Evolutionary conservation across 129 eudicot species (phyloP).

Genomic region (Heracleum sosnowskyi): DNA sequence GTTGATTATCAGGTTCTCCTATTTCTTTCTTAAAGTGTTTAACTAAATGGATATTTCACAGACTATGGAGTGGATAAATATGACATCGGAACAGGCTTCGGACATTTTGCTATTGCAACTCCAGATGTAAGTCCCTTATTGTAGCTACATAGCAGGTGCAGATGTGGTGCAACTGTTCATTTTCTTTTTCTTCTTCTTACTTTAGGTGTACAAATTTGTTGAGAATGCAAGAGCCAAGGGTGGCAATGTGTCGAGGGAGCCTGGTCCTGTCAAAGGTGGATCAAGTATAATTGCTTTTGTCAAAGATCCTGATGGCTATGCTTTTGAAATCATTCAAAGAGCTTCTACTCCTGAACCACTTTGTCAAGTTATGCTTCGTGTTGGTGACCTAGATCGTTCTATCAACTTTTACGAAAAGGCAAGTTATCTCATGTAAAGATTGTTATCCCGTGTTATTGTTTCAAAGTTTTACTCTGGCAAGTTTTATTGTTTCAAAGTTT

Average conservation of each 20-base stretch:
- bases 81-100: constrained; percentile 95
- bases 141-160: constrained; percentile 1
- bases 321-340: constrained; percentile 77
- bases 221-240: constrained; percentile 69
- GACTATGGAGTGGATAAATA: constrained; percentile 93
- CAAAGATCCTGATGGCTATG: constrained; percentile 96
- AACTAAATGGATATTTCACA: constrained; percentile 17
- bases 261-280: constrained; percentile 94
- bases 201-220: constrained; percentile 67
- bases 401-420: constrained; percentile 92
- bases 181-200: not conserved
- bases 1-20: not conserved
- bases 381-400: constrained; percentile 92
- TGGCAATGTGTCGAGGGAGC: constrained; percentile 67
- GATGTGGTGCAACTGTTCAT: not conserved
- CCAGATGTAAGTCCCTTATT: constrained; percentile 52
- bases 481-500: not conserved
- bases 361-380: constrained; percentile 99
- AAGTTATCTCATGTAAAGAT: not conserved
- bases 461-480: not conserved
- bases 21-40: not conserved
- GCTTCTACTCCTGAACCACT: constrained; percentile 85
- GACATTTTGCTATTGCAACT: constrained; percentile 94
- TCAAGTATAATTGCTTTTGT: constrained; percentile 76
- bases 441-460: not conserved